A percentile compares a stretch with the other conserved stretches of the same genome.
Evolutionary conservation across 495 filamentous ascomycete genomes (phyloP).

Genomic region (Letharia columbiana): DNA sequence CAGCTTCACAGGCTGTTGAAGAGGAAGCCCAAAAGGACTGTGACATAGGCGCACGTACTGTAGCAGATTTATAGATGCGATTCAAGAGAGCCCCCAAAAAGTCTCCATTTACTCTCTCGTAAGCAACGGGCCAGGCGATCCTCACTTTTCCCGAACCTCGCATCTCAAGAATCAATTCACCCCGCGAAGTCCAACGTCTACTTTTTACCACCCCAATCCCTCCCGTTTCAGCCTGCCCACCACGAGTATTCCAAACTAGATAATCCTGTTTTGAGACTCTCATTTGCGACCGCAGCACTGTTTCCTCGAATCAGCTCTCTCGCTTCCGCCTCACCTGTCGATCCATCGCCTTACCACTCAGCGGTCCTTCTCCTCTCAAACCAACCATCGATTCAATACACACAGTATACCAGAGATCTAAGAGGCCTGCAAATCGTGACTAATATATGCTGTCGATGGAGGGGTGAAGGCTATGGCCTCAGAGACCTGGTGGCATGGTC

Average conservation of each 20-base stretch:
- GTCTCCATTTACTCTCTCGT: not conserved
- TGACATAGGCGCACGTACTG: not conserved
- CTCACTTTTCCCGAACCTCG: not conserved
- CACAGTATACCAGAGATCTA: not conserved
- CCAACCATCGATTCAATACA: not conserved
- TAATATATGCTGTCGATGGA: constrained; percentile 9
- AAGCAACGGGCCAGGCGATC: not conserved
- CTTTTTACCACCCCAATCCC: not conserved
- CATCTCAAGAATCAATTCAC: not conserved
- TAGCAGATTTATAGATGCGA: not conserved
- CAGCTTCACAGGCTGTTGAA: not conserved
- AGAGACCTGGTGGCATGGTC: constrained; percentile 19
- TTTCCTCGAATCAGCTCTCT: not conserved
- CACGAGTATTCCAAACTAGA: not conserved
- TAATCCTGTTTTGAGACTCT: not conserved
- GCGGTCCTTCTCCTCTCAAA: constrained; percentile 3
- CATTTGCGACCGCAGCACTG: not conserved
- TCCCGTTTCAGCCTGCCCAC: not conserved
- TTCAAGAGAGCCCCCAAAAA: not conserved
- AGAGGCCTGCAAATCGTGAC: constrained; percentile 3
- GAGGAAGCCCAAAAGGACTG: not conserved
- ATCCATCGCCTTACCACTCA: constrained; percentile 10
- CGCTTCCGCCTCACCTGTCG: constrained; percentile 13
- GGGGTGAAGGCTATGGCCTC: constrained; percentile 19
- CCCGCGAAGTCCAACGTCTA: constrained; percentile 5